phyloP scores from a whole-genome alignment of 768 basidiomycete species.

The Boletus sp. region DNA sequence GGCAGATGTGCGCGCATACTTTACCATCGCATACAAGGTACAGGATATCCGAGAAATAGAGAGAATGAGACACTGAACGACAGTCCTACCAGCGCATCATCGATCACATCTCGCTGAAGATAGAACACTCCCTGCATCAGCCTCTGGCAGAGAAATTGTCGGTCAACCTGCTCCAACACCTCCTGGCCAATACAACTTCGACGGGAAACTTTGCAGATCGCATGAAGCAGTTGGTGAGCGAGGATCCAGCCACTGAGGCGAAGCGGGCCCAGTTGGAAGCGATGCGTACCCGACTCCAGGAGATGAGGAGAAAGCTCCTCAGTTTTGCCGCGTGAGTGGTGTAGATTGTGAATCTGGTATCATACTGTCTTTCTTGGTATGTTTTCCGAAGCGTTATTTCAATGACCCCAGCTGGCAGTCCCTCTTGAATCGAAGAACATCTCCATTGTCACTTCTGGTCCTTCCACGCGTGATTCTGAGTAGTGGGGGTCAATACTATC shows the following conservation, averaged over 20 bases:
- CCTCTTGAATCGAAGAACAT: neutral
- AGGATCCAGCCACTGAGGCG: slow-evolving; percentile 40
- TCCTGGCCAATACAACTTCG: slow-evolving; percentile 24
- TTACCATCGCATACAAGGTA: slow-evolving; percentile 55
- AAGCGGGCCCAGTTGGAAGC: slow-evolving; percentile 36
- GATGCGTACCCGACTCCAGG: slow-evolving; percentile 37
- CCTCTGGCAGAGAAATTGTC: slow-evolving; percentile 37
- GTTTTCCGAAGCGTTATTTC: neutral
- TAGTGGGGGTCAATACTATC: neutral
- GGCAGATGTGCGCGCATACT: slow-evolving; percentile 57
- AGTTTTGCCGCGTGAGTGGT: slow-evolving; percentile 23
- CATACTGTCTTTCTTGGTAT: neutral
- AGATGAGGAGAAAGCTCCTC: slow-evolving; percentile 37
- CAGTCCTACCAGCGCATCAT: slow-evolving; percentile 46
- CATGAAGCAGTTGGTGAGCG: slow-evolving; percentile 43
- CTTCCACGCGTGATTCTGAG: neutral
- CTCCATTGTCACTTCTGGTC: neutral
- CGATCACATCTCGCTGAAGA: slow-evolving; percentile 51
- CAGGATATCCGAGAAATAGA: neutral
- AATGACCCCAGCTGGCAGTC: too few species aligned
- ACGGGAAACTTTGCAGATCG: slow-evolving; percentile 23
- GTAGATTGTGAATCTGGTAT: neutral
- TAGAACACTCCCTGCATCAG: slow-evolving; percentile 46
- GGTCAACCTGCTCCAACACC: slow-evolving; percentile 33
- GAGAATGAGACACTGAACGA: neutral